Base-by-base conservation (phyloP, 805 yeast species). In the Nadsonia fulvescens region DNA sequence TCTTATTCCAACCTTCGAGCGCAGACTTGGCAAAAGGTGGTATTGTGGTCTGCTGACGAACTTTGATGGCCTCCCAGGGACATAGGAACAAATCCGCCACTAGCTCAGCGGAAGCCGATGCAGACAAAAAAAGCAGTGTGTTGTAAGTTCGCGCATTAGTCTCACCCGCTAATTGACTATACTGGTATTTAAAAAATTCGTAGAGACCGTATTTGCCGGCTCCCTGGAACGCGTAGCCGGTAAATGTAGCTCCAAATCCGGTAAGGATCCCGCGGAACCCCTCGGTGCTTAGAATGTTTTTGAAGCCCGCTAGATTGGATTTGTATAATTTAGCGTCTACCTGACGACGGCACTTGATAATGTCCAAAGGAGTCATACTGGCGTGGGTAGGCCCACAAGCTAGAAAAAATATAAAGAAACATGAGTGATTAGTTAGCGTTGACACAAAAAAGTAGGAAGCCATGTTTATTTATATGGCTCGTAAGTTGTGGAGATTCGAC, bases 331-430 rank as follows among this genome's bases (percentile, higher is more conserved):
- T 31, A 1, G 91, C 53, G 48, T 78, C 63, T 15, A 86, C 95
- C 54, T 86, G 96, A 39, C 86, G 61, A 47, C 96, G 72, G 56
- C 92, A 77, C 55, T 86, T 86, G 46, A 89, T 91, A 30, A 89
- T 56, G 54, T 86, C 98, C 32, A 86, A 61, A 4, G 96, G 96
- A 5, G 94, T 78, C 14, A 89, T 91, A 3, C 76, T 66, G 2
- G 93, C 70, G 51, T 86, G 98, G 8, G 96, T 86, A 17, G 96
- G 94, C 9, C 95, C 95, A 60, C 96, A 86, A 2, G 96, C 95
- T 32, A 40, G 26, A 15, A n/a, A 15, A 15, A 18, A n/a, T n/a
- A n/a, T n/a, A n/a, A n/a, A n/a, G n/a, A n/a, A n/a, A n/a, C n/a
- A n/a, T n/a, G n/a, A n/a, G n/a, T n/a, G n/a, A n/a, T n/a, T n/a